phyloP scores from a whole-genome alignment of 805 yeast genomes.

The Ogataea ganodermae region DNA sequence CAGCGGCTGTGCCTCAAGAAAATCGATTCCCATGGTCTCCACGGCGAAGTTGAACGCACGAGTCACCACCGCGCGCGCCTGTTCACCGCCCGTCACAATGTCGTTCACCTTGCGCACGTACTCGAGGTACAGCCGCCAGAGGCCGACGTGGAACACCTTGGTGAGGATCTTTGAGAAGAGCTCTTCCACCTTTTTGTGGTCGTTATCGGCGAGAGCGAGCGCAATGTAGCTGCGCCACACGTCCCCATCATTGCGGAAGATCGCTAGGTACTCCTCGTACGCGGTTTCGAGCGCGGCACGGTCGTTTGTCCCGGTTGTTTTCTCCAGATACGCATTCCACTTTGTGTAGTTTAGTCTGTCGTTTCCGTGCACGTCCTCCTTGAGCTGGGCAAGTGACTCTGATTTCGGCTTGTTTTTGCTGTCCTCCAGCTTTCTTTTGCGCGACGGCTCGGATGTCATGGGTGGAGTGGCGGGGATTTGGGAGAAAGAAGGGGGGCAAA shows the following conservation, averaged over 20 bases:
- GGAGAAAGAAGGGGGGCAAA: not conserved
- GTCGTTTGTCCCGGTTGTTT: conserved; percentile 52
- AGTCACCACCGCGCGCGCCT: conserved; percentile 68
- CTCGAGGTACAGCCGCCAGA: conserved; percentile 77
- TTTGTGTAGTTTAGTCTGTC: conserved; percentile 55
- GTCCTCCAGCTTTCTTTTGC: conserved; percentile 14
- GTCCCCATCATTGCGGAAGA: conserved; percentile 67
- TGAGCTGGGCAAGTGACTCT: conserved; percentile 54
- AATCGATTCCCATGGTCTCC: conserved; percentile 76
- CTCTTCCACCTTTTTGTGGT: conserved; percentile 62
- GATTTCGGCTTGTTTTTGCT: conserved; percentile 5
- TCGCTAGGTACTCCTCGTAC: conserved; percentile 59
- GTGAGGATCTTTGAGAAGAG: conserved; percentile 67
- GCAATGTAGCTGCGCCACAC: conserved; percentile 78
- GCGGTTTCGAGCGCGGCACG: conserved; percentile 58
- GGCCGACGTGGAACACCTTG: conserved; percentile 58
- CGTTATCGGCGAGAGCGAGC: conserved; percentile 63
- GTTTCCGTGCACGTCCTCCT: conserved; percentile 48
- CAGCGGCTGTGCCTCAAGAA: conserved; percentile 58
- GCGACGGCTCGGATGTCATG: conserved; percentile 11
- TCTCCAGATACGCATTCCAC: conserved; percentile 58
- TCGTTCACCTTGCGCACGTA: conserved; percentile 74
- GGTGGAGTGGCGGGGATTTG: not conserved
- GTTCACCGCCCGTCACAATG: conserved; percentile 79
- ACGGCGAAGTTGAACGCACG: conserved; percentile 85